Base-by-base conservation (phyloP, 129 eudicot species). In the Oenanthe sinensis region DNA sequence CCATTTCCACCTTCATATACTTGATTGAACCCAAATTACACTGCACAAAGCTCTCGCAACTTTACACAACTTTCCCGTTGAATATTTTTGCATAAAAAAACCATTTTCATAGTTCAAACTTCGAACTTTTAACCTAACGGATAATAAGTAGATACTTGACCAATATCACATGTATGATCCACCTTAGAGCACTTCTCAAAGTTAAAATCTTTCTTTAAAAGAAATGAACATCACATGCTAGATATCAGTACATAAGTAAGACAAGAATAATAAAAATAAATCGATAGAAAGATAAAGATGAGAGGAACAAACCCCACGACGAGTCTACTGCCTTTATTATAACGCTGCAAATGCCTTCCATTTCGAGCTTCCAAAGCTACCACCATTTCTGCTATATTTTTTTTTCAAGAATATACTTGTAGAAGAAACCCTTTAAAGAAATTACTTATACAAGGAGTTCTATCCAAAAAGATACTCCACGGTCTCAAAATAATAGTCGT, bases 261-360 rank as follows among this genome's bases (percentile, higher is more conserved):
- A 22, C 5, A n/a, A n/a, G 30, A n/a, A 58, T 8, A 55, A 55
- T 0, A 14, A 5, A 50, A 50, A 49, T 15, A 49, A 75, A 36
- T 28, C 6, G 30, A 72, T 19, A 82, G 2, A 45, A 74, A 75
- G 16, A 65, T 1, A 49, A 1, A 54, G 45, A 58, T 12, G 17
- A 75, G 68, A 62, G 69, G 6, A 75, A 88, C 84, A 60, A 30
- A 92, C 97, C 97, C 97, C 24, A 90, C 97, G 71, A 92, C 90
- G 84, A 84, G 93, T 75, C 96, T 96, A 58, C 86, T 84, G 62
- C 91, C 97, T 19, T 55, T 83, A 54, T 82, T 75, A 88, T 90
- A 92, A 43, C 93, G 96, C 85, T 92, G 97, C 88, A 92, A 78
- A 30, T 90, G 87, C 75, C 97, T 84, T 9, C 97, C 97, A 20